These are phyloP conservation scores for Yamadazyma philogaea DNA, from an alignment of 805 yeast genomes.

Conservation along the genomic window DNA sequence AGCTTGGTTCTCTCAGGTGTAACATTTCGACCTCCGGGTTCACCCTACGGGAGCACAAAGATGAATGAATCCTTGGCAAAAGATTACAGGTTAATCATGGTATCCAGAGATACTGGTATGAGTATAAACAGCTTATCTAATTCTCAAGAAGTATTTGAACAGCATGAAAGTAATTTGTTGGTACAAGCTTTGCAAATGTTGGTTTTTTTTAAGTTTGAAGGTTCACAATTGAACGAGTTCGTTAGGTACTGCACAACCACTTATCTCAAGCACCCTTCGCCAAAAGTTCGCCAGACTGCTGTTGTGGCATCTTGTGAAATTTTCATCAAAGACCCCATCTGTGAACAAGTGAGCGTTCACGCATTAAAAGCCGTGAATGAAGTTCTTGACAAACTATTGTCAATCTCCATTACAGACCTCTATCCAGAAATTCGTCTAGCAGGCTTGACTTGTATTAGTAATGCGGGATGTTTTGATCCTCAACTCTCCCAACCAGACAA, in stretches of 20 bases:
- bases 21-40: constrained; percentile 78
- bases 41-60: constrained; percentile 63
- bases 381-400: constrained; percentile 73
- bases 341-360: constrained; percentile 75
- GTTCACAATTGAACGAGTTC: constrained; percentile 78
- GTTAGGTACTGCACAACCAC: constrained; percentile 80
- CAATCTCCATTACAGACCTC: constrained; percentile 86
- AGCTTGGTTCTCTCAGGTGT: constrained; percentile 79
- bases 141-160: constrained; percentile 32
- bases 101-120: constrained; percentile 61
- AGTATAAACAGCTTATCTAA: constrained; percentile 33
- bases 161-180: constrained; percentile 46
- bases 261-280: constrained; percentile 76
- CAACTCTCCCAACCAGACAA: constrained; percentile 93
- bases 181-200: constrained; percentile 79
- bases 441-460: constrained; percentile 61
- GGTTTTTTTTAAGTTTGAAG: constrained; percentile 68
- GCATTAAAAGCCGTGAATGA: constrained; percentile 81
- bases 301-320: constrained; percentile 79
- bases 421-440: constrained; percentile 80
- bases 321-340: constrained; percentile 76
- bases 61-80: constrained; percentile 67
- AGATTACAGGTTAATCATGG: constrained; percentile 72
- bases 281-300: constrained; percentile 79
- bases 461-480: constrained; percentile 74